phyloP scores from a whole-genome alignment of 106 monocot species.

The Iris macrosiphon region DNA sequence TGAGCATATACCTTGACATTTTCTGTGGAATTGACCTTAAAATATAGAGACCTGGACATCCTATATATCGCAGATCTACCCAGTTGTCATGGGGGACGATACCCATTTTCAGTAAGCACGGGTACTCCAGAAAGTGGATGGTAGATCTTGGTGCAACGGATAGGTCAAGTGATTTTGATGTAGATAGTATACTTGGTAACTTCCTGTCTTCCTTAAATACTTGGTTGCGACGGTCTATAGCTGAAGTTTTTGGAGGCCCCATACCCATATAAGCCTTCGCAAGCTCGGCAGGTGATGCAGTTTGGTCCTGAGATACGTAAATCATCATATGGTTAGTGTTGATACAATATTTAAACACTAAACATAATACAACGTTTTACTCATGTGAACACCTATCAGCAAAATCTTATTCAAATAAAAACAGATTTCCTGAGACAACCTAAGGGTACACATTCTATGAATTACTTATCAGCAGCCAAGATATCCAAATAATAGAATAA shows the following conservation, averaged over 20 bases:
- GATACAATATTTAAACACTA: neutral
- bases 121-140: conserved; percentile 13
- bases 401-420: neutral
- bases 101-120: conserved; percentile 32
- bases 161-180: conserved; percentile 3
- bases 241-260: conserved; percentile 22
- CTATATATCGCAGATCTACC: conserved; percentile 57
- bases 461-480: no score
- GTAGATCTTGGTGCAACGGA: conserved; percentile 26
- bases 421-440: neutral
- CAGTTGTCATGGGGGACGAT: conserved; percentile 36
- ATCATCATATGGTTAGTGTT: no score
- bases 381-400: neutral
- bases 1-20: conserved; percentile 5
- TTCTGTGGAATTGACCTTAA: conserved; percentile 20
- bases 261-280: conserved; percentile 54
- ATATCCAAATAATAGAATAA: no score
- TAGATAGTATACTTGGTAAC: conserved; percentile 3
- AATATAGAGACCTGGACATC: conserved; percentile 85
- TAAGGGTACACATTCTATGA: neutral
- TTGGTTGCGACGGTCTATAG: conserved; percentile 26
- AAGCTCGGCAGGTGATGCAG: conserved; percentile 48
- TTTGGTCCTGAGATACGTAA: conserved; percentile 16
- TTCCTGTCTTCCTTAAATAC: conserved; percentile 14
- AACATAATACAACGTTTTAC: neutral